Conservation (phyloP, 1,139 yeast genomes). For the Tardiomyces depauwii region DNA sequence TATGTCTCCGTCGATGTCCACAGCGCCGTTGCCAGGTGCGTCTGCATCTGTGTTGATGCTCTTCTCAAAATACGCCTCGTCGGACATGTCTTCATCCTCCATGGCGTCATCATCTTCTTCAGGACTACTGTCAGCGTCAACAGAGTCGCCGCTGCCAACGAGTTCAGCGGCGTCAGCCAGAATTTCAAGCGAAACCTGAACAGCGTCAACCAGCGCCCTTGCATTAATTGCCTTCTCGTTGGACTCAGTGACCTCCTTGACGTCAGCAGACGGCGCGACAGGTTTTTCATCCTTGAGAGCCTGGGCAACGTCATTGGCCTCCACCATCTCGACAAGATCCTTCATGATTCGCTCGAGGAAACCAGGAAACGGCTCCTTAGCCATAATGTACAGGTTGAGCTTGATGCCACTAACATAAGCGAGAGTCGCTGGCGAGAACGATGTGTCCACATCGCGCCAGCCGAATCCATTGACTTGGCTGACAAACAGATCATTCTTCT, state of each 20-base stretch:
- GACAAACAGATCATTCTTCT: background rate
- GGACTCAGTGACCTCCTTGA: slow-evolving; percentile 28
- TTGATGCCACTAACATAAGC: slow-evolving; percentile 8
- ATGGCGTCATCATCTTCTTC: slow-evolving; percentile 9
- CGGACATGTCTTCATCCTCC: slow-evolving; percentile 3
- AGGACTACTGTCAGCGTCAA: slow-evolving; percentile 7
- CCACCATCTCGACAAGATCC: slow-evolving; percentile 16
- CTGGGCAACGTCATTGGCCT: slow-evolving; percentile 27
- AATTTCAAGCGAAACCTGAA: slow-evolving; percentile 64
- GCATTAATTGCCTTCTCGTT: slow-evolving; percentile 35
- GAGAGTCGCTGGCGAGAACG: background rate
- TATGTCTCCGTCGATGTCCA: slow-evolving; percentile 6
- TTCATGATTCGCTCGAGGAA: background rate
- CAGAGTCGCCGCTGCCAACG: slow-evolving; percentile 21
- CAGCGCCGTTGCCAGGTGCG: slow-evolving; percentile 7
- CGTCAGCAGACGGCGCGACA: slow-evolving; percentile 30
- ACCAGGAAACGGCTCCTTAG: slow-evolving; percentile 16
- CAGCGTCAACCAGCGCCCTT: slow-evolving; percentile 42
- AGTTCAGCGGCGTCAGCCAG: slow-evolving; percentile 64
- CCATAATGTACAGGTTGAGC: slow-evolving; percentile 10
- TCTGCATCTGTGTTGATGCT: slow-evolving; percentile 3
- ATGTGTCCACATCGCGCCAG: background rate
- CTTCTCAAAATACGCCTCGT: slow-evolving; percentile 1
- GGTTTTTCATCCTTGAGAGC: slow-evolving; percentile 28
- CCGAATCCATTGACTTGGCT: background rate